These are phyloP conservation scores for Obelidium mucronatum DNA, from an alignment of 192 early-diverging fungal species.

Conservation along the genomic window DNA sequence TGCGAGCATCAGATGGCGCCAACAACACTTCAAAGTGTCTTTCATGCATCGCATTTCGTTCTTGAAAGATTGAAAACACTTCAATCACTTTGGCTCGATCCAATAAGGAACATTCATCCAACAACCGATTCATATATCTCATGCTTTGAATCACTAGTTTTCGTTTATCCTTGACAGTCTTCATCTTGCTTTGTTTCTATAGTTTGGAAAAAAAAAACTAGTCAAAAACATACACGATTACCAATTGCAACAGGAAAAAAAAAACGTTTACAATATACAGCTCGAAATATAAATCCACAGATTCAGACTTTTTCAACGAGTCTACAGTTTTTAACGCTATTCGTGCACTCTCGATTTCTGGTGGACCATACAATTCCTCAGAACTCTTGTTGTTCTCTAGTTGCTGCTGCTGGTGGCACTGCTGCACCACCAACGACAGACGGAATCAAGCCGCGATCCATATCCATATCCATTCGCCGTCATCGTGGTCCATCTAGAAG, in stretches of 20 bases:
- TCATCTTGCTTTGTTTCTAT: too few species aligned
- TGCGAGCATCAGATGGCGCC: too few species aligned
- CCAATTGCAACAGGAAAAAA: too few species aligned
- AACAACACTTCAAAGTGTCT: background rate
- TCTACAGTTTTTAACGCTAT: background rate
- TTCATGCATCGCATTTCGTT: constrained; percentile 10
- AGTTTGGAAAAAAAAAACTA: too few species aligned
- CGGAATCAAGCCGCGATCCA: background rate
- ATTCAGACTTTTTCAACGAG: too few species aligned
- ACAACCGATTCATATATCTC: too few species aligned
- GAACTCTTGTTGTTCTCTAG: background rate
- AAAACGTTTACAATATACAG: too few species aligned
- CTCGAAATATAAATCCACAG: too few species aligned
- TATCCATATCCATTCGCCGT: background rate
- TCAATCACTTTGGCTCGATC: background rate
- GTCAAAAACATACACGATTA: too few species aligned
- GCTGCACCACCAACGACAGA: too few species aligned
- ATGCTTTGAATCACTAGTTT: background rate
- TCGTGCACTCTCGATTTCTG: background rate
- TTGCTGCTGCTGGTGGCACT: too few species aligned
- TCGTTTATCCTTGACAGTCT: background rate
- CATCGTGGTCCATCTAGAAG: background rate
- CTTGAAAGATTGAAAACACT: constrained; percentile 6
- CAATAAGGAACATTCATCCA: background rate
- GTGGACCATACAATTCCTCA: constrained; percentile 5